Percentiles rank a stretch among this genome's conserved stretches.
These are phyloP conservation scores for Punica granatum DNA, from an alignment of 345 rosid species.

Conservation along the genomic window DNA sequence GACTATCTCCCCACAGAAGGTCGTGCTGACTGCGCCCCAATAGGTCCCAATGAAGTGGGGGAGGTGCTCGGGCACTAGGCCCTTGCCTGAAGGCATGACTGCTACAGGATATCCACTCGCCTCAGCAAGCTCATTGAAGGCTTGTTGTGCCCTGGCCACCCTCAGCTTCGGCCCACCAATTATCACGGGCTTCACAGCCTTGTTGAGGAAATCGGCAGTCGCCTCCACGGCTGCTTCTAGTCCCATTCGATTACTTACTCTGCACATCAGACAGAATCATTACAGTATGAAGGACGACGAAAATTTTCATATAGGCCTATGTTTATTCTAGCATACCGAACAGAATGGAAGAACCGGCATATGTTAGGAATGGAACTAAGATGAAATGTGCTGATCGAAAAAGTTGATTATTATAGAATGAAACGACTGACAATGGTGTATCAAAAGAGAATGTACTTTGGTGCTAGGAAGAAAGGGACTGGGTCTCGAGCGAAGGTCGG, in stretches of 20 bases:
- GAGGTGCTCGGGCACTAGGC: slow-evolving; percentile 53
- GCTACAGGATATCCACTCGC: slow-evolving; percentile 50
- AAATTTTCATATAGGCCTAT: too few relatives aligned
- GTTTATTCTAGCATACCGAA: too few relatives aligned
- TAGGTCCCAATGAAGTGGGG: slow-evolving; percentile 67
- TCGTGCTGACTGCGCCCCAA: slow-evolving; percentile 74
- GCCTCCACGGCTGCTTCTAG: slow-evolving; percentile 74
- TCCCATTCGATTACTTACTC: slow-evolving; percentile 57
- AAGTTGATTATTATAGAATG: too few relatives aligned
- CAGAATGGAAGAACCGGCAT: too few relatives aligned
- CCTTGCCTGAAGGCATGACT: slow-evolving; percentile 66
- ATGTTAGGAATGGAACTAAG: too few relatives aligned
- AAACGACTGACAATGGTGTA: background rate
- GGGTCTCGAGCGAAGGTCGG: slow-evolving; percentile 58
- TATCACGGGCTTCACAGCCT: slow-evolving; percentile 69
- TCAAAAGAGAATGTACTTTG: slow-evolving; percentile 29
- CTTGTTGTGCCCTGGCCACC: slow-evolving; percentile 46
- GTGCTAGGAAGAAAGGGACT: slow-evolving; percentile 52
- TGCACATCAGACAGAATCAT: slow-evolving; percentile 21
- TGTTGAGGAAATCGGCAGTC: slow-evolving; percentile 50
- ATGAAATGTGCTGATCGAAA: too few relatives aligned
- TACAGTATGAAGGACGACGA: background rate
- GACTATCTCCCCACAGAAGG: slow-evolving; percentile 58
- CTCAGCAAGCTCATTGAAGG: slow-evolving; percentile 44
- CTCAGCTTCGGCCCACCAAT: slow-evolving; percentile 63